A percentile compares a stretch with the other conserved stretches of the same genome.
These are phyloP conservation scores for Magnusiomyces tetraspermus DNA, from an alignment of 1,139 yeast genomes.

Conservation along the genomic window DNA sequence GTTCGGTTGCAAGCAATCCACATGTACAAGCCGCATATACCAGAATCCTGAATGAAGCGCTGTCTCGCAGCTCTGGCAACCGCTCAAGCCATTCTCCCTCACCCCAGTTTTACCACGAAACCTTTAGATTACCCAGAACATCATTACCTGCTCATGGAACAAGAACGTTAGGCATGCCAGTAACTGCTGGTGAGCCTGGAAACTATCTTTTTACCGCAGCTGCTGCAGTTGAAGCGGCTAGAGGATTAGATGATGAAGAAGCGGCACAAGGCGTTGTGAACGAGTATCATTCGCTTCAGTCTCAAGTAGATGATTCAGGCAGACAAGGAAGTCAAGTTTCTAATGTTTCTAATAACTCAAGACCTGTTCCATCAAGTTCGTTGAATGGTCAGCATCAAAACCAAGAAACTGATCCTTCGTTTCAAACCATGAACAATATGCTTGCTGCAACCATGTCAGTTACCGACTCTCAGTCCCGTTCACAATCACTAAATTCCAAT, in stretches of 20 bases:
- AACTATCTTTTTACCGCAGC: not conserved
- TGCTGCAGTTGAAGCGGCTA: not conserved
- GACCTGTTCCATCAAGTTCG: not conserved
- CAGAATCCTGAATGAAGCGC: not conserved
- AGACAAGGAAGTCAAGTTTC: not conserved
- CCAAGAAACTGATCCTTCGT: not conserved
- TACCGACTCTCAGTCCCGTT: not conserved
- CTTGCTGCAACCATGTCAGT: not conserved
- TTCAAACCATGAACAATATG: not conserved
- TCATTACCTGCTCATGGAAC: not conserved
- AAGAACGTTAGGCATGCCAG: not conserved
- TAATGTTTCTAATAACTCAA: not conserved
- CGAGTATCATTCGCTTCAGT: not conserved
- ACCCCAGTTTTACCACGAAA: not conserved
- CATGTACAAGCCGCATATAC: constrained; percentile 2
- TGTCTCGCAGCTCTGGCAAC: not conserved
- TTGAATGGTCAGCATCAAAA: not conserved
- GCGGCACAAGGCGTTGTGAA: not conserved
- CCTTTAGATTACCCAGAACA: not conserved
- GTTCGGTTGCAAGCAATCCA: not conserved
- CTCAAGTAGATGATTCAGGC: not conserved
- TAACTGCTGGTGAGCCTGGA: not conserved
- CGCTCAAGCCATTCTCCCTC: not conserved
- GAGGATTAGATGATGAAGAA: constrained; percentile 2
- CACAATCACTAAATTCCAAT: not conserved